These are phyloP conservation scores for Helotiales sp. DNA, from an alignment of 2,329 filamentous ascomycete genomes.

Conservation along the genomic window DNA sequence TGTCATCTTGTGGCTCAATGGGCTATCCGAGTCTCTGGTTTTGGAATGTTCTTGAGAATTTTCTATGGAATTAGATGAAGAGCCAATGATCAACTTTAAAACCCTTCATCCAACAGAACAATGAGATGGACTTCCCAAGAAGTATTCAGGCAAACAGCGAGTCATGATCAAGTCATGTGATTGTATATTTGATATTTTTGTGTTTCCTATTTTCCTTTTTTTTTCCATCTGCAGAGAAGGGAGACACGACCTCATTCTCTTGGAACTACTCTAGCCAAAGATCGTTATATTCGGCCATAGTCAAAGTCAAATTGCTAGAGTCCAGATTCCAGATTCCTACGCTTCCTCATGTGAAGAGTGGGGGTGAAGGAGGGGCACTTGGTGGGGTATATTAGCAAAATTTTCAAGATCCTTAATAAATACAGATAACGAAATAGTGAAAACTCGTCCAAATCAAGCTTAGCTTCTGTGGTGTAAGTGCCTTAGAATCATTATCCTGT, in stretches of 20 bases:
- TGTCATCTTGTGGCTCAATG: background rate
- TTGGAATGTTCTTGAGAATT: too few species aligned
- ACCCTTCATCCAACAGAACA: background rate
- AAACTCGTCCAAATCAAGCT: background rate
- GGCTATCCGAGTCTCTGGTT: too few species aligned
- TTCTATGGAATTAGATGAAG: too few species aligned
- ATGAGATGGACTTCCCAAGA: background rate
- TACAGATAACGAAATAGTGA: background rate
- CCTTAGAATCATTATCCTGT: background rate
- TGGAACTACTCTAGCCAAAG: too few species aligned
- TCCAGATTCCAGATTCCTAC: background rate
- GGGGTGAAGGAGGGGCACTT: background rate
- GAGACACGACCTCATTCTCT: too few species aligned
- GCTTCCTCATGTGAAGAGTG: background rate
- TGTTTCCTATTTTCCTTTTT: too few species aligned
- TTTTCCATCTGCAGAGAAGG: too few species aligned
- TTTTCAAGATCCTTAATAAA: background rate
- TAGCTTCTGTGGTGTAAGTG: constrained; percentile 12
- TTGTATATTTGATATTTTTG: too few species aligned
- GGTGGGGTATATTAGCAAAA: background rate
- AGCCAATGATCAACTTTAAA: too few species aligned
- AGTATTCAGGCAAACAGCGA: background rate
- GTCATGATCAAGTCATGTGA: constrained; percentile 1
- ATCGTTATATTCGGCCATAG: too few species aligned
- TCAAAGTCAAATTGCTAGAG: too few species aligned